These are phyloP conservation scores for Phalaenopsis aphrodite DNA, from an alignment of 106 monocot species.

Conservation along the genomic window DNA sequence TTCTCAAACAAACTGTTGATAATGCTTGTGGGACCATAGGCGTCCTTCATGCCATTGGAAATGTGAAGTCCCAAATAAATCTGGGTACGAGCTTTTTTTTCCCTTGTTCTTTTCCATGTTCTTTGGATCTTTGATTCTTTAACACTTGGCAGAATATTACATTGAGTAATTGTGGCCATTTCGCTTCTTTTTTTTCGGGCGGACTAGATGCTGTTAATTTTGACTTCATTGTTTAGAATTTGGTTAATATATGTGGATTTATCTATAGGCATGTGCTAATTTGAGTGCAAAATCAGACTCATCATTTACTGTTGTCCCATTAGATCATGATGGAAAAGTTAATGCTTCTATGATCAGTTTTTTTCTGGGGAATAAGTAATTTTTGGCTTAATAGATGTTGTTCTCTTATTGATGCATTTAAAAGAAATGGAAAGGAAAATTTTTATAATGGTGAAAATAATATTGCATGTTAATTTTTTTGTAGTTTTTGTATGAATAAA, in stretches of 20 bases:
- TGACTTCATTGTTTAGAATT: neutral
- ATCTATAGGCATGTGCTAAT: neutral
- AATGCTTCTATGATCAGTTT: neutral
- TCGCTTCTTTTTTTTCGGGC: neutral
- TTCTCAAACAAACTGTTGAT: slow-evolving; percentile 56
- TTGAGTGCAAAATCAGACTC: neutral
- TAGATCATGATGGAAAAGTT: neutral
- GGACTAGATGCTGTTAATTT: neutral
- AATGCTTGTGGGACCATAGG: slow-evolving; percentile 85
- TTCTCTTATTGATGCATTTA: neutral
- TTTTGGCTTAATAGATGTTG: neutral
- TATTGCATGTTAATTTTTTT: neutral
- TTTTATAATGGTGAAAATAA: neutral
- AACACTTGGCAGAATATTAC: neutral
- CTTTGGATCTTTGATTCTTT: neutral
- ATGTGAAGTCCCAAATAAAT: slow-evolving; percentile 45
- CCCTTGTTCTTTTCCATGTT: neutral
- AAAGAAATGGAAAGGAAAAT: neutral
- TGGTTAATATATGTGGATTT: neutral
- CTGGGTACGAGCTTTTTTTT: slow-evolving; percentile 26
- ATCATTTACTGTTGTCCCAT: neutral
- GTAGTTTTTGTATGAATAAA: neutral
- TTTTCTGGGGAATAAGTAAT: neutral
- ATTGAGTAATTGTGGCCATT: neutral
- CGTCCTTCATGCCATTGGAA: slow-evolving; percentile 69